A percentile compares a stretch with the other conserved stretches of the same genome.
These are phyloP conservation scores for Candida krabiensis DNA, from an alignment of 805 yeast genomes.

Conservation along the genomic window DNA sequence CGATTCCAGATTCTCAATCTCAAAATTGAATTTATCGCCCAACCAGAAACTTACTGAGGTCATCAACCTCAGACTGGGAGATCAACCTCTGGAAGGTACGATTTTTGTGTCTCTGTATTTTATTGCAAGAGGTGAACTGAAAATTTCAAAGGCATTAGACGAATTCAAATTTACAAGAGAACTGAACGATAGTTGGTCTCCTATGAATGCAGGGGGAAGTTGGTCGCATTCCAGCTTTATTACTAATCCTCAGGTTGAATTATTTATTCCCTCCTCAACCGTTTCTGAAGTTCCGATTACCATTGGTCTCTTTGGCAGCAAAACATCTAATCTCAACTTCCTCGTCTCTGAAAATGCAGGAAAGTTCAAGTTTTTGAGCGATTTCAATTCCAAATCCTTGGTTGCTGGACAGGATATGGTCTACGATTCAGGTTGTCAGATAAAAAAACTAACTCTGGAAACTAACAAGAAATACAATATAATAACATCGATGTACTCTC, in stretches of 20 bases:
- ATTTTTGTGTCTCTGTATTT: slow-evolving; percentile 11
- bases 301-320: slow-evolving; percentile 25
- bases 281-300: slow-evolving; percentile 19
- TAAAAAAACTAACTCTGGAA: slow-evolving; percentile 25
- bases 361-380: slow-evolving; percentile 25
- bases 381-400: slow-evolving; percentile 33
- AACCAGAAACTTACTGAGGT: slow-evolving; percentile 21
- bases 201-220: slow-evolving; percentile 51
- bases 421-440: slow-evolving; percentile 30
- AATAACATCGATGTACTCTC: slow-evolving; percentile 46
- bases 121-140: slow-evolving; percentile 7
- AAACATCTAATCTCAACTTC: slow-evolving; percentile 35
- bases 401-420: slow-evolving; percentile 29
- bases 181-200: slow-evolving; percentile 45
- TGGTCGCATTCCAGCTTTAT: slow-evolving; percentile 47
- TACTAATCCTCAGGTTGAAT: slow-evolving; percentile 54
- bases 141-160: slow-evolving; percentile 7
- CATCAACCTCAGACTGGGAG: slow-evolving; percentile 11
- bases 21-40: slow-evolving; percentile 20
- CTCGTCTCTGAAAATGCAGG: slow-evolving; percentile 42
- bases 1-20: slow-evolving; percentile 34
- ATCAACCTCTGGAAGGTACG: neutral
- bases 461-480: slow-evolving; percentile 43
- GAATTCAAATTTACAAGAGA: slow-evolving; percentile 22
- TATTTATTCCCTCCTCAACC: slow-evolving; percentile 28